Percentiles rank a stretch among this genome's conserved stretches.
Conservation (phyloP, 2,329 filamentous ascomycete genomes). For the Xylaria sp. region DNA sequence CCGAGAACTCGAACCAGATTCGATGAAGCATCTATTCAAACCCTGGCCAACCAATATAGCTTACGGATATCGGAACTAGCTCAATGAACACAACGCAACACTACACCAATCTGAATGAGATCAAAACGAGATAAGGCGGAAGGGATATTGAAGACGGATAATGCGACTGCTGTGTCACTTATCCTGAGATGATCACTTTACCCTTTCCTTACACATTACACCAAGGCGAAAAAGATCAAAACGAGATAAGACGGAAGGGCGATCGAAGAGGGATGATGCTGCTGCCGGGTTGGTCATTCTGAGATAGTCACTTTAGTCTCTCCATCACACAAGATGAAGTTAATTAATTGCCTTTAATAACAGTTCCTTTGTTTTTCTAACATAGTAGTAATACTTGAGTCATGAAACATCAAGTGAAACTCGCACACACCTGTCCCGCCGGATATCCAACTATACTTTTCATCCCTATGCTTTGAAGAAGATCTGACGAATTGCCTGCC, state of each 20-base stretch:
- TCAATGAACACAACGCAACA: background rate
- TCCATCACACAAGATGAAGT: background rate
- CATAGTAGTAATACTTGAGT: background rate
- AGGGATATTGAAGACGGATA: slow-evolving; percentile 7
- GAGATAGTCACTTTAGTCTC: slow-evolving; percentile 13
- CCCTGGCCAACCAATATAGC: background rate
- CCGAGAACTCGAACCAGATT: too few relatives aligned
- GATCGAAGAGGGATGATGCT: background rate
- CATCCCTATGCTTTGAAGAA: background rate
- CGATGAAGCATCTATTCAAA: too few relatives aligned
- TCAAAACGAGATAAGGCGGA: background rate
- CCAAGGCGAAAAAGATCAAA: too few relatives aligned
- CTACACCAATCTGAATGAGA: background rate
- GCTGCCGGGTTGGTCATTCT: slow-evolving; percentile 13
- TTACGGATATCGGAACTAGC: background rate
- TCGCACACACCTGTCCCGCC: slow-evolving; percentile 13
- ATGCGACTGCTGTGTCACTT: slow-evolving; percentile 5
- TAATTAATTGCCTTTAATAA: background rate
- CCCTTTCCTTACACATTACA: background rate
- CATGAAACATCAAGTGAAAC: slow-evolving; percentile 8
- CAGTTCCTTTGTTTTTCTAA: background rate
- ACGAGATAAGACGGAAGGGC: too few relatives aligned
- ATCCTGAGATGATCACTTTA: slow-evolving; percentile 16
- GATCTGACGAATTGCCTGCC: slow-evolving; percentile 3
- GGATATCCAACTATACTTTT: background rate